Percentiles rank a stretch among this genome's conserved stretches.
These are phyloP conservation scores for Rhypophila decipiens DNA, from an alignment of 495 filamentous ascomycete species.

Conservation along the genomic window DNA sequence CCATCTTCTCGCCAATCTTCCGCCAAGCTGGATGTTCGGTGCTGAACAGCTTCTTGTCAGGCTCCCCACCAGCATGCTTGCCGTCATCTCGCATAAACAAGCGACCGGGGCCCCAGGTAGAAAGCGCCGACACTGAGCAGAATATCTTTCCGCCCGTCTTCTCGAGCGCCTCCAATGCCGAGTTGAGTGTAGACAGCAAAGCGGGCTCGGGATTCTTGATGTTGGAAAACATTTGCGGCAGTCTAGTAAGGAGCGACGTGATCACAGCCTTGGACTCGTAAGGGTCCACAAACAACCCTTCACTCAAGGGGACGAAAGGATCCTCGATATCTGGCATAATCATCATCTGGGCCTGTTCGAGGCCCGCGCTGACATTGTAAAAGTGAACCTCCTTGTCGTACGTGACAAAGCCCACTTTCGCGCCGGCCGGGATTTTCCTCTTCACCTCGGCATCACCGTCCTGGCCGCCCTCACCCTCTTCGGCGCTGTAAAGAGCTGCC, in stretches of 20 bases:
- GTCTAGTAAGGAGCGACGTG: slow-evolving; percentile 67
- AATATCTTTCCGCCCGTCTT: slow-evolving; percentile 89
- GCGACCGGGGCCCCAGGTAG: slow-evolving; percentile 83
- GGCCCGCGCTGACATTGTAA: slow-evolving; percentile 77
- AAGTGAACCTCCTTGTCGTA: slow-evolving; percentile 96
- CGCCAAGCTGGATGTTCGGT: slow-evolving; percentile 83
- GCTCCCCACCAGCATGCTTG: slow-evolving; percentile 79
- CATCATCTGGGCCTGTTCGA: slow-evolving; percentile 94
- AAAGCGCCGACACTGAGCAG: slow-evolving; percentile 74
- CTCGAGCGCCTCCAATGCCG: slow-evolving; percentile 73
- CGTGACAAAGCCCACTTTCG: slow-evolving; percentile 91
- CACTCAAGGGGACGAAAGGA: slow-evolving; percentile 87
- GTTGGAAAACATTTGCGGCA: slow-evolving; percentile 78
- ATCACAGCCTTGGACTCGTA: slow-evolving; percentile 88
- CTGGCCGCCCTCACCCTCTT: slow-evolving; percentile 42
- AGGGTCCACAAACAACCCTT: slow-evolving; percentile 92
- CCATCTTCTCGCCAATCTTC: slow-evolving; percentile 80
- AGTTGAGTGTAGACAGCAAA: slow-evolving; percentile 73
- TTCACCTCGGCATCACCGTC: slow-evolving; percentile 54
- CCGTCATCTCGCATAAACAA: slow-evolving; percentile 81
- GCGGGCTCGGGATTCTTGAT: slow-evolving; percentile 86
- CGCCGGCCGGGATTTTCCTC: slow-evolving; percentile 63
- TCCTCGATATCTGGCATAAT: slow-evolving; percentile 98
- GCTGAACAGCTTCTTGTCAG: slow-evolving; percentile 84
- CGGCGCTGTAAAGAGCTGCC: slow-evolving; percentile 70